Percentiles rank a stretch among this genome's conserved stretches.
phyloP scores from a whole-genome alignment of 1,284 basidiomycete genomes.

The Coriolopsis trogii region DNA sequence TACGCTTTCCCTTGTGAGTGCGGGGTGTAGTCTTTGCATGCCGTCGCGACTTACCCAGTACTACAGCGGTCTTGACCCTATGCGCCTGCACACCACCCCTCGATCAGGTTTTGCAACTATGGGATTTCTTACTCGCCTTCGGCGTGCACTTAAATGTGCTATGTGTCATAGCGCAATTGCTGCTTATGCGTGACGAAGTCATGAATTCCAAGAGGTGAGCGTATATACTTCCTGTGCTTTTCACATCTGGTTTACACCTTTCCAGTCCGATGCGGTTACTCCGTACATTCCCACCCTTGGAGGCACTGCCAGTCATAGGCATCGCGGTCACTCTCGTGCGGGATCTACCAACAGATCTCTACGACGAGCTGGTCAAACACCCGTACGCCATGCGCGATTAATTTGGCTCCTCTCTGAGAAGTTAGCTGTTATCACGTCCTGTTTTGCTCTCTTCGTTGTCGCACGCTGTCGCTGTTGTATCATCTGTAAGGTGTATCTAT shows the following conservation, averaged over 20 bases:
- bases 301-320: slow-evolving; percentile 86
- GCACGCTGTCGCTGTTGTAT: slow-evolving; percentile 19
- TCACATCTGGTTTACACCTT: neutral
- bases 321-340: slow-evolving; percentile 93
- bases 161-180: slow-evolving; percentile 93
- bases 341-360: slow-evolving; percentile 87
- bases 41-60: neutral
- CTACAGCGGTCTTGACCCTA: slow-evolving; percentile 87
- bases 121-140: slow-evolving; percentile 97
- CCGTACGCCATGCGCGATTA: slow-evolving; percentile 60
- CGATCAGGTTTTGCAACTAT: slow-evolving; percentile 90
- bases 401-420: neutral
- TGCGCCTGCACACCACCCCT: slow-evolving; percentile 97
- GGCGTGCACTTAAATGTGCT: slow-evolving; percentile 96
- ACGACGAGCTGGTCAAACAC: slow-evolving; percentile 88
- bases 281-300: slow-evolving; percentile 91
- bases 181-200: slow-evolving; percentile 88
- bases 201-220: slow-evolving; percentile 82
- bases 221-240: neutral
- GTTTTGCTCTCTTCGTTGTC: slow-evolving; percentile 1
- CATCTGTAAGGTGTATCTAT: slow-evolving; percentile 2
- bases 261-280: slow-evolving; percentile 91
- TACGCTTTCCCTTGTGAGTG: slow-evolving; percentile 94
- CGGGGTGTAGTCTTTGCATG: neutral
- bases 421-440: neutral